Evolutionary conservation across 176 grass and related monocot genomes (phyloP).

Genomic region (Poa annua): DNA sequence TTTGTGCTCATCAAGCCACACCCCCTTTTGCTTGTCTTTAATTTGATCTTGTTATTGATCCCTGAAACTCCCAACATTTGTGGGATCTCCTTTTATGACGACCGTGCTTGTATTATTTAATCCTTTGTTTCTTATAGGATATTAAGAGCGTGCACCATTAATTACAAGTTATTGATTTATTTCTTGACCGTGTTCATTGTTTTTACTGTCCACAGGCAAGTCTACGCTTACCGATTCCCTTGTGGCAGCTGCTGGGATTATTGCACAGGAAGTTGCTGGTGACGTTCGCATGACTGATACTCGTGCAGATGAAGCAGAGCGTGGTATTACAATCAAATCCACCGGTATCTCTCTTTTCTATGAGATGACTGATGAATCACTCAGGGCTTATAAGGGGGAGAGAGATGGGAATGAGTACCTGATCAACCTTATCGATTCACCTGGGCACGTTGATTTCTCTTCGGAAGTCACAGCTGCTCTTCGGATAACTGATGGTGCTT

Average conservation of each 20-base stretch:
- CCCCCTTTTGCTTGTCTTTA: not conserved
- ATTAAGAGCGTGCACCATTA: not conserved
- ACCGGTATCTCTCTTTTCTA: constrained; percentile 86
- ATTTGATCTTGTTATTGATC: not conserved
- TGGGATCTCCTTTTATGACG: not conserved
- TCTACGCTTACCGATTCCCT: constrained; percentile 85
- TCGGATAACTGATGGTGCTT: constrained; percentile 76
- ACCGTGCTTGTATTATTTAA: not conserved
- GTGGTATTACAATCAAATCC: constrained; percentile 88
- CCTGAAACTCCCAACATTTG: not conserved
- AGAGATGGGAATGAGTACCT: constrained; percentile 68
- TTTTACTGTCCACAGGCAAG: constrained; percentile 56
- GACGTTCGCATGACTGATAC: constrained; percentile 87
- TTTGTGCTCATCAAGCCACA: not conserved
- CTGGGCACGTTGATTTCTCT: constrained; percentile 79
- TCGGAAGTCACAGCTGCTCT: constrained; percentile 74
- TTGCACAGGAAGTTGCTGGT: constrained; percentile 80
- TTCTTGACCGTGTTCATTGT: not conserved
- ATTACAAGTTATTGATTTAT: not conserved
- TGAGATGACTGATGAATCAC: constrained; percentile 67
- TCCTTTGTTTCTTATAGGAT: not conserved
- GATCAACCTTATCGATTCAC: constrained; percentile 82
- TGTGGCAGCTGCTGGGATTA: constrained; percentile 85
- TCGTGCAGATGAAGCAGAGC: constrained; percentile 79
- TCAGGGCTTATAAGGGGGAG: constrained; percentile 65